These are phyloP conservation scores for Gossypium aridum DNA, from an alignment of 441 rosid species.

Conservation along the genomic window DNA sequence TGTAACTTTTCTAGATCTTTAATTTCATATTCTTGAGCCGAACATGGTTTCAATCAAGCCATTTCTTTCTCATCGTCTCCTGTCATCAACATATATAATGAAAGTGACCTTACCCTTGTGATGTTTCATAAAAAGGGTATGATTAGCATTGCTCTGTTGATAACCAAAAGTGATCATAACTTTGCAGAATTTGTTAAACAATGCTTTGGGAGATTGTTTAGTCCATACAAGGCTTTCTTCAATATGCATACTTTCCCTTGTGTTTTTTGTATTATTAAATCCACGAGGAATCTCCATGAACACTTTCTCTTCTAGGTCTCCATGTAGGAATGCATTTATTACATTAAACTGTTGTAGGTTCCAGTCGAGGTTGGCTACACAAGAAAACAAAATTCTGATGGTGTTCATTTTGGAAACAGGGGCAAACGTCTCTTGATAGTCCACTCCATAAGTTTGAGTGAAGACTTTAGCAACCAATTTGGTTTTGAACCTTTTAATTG, in stretches of 20 bases:
- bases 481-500: not conserved
- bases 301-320: not conserved
- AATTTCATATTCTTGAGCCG: not conserved
- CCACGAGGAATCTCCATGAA: not conserved
- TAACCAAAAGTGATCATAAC: not conserved
- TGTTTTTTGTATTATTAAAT: not conserved
- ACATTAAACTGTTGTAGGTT: not conserved
- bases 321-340: not conserved
- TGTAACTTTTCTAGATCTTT: not conserved
- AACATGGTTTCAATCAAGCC: not conserved
- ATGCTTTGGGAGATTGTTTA: not conserved
- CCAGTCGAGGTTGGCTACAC: not conserved
- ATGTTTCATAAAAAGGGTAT: not conserved
- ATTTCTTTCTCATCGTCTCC: not conserved
- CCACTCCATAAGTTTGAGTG: not conserved
- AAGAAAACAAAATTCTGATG: not conserved
- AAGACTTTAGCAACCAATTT: not conserved
- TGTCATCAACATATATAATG: not conserved
- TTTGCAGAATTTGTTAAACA: not conserved
- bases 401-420: not conserved
- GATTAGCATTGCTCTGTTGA: not conserved
- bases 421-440: not conserved
- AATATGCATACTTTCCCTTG: not conserved
- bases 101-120: not conserved
- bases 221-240: not conserved